Conservation (phyloP, 2,329 filamentous ascomycete species). For the Pyricularia grisea region DNA sequence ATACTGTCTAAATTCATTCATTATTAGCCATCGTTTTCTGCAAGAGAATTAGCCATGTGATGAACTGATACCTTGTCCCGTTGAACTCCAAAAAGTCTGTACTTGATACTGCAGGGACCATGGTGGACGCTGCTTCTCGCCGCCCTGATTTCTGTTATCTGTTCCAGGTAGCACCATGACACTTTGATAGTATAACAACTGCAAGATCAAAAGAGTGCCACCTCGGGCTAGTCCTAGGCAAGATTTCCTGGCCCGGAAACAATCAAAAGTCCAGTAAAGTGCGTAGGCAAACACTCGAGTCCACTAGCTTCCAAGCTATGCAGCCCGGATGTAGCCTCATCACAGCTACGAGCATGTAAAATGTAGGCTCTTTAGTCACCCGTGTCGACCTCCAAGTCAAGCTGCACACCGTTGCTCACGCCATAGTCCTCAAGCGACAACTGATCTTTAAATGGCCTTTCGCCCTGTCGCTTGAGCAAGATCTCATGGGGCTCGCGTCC, state of each 20-base stretch:
- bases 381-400: conserved; percentile 53
- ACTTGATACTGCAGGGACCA: not conserved
- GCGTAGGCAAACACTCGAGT: not conserved
- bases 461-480: conserved; percentile 81
- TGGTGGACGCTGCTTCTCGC: not conserved
- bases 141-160: not conserved
- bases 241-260: not conserved
- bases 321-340: not conserved
- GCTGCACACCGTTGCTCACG: conserved; percentile 79
- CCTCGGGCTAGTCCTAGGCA: not conserved
- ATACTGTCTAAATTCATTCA: not conserved
- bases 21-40: not conserved
- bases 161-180: not conserved
- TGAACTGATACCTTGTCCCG: not conserved
- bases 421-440: conserved; percentile 85
- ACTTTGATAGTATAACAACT: no score
- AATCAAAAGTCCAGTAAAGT: not conserved
- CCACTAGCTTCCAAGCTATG: not conserved
- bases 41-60: not conserved
- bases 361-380: conserved; percentile 33
- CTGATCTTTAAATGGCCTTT: conserved; percentile 87
- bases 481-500: conserved; percentile 88
- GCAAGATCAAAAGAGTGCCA: no score
- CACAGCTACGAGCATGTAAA: not conserved
- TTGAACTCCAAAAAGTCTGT: not conserved